These are phyloP conservation scores for Ilex asprella DNA, from an alignment of 257 asterid species.

Conservation along the genomic window DNA sequence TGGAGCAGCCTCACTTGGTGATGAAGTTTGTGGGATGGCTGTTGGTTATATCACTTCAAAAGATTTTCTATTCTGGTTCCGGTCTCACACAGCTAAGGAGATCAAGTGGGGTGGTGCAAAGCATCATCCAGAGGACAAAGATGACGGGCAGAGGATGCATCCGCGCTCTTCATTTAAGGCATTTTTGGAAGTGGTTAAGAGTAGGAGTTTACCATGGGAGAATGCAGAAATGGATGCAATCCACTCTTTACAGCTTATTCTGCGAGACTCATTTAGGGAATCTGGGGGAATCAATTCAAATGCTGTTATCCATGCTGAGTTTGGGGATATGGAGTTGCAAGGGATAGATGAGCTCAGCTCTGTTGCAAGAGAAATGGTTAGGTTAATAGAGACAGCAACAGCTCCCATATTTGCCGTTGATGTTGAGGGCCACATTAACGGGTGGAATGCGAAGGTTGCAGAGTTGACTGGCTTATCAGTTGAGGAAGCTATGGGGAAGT, in stretches of 20 bases:
- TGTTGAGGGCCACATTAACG: constrained; percentile 43
- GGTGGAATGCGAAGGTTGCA: constrained; percentile 60
- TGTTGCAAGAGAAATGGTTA: constrained; percentile 65
- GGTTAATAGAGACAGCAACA: constrained; percentile 66
- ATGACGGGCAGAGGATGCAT: constrained; percentile 78
- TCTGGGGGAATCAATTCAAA: constrained; percentile 44
- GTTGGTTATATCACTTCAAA: constrained; percentile 62
- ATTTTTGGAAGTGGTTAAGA: constrained; percentile 84
- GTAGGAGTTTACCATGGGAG: constrained; percentile 90
- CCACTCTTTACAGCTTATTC: constrained; percentile 78
- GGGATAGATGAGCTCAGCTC: constrained; percentile 54
- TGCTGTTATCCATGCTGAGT: constrained; percentile 40
- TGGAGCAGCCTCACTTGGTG: constrained; percentile 63
- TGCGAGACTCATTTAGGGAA: constrained; percentile 62
- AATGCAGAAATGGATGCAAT: constrained; percentile 88
- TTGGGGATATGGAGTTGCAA: constrained; percentile 38
- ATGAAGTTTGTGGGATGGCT: constrained; percentile 84
- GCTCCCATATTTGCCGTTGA: constrained; percentile 67
- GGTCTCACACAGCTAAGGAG: constrained; percentile 79
- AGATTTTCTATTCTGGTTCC: constrained; percentile 80
- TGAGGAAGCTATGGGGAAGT: constrained; percentile 56
- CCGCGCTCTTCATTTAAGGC: constrained; percentile 90
- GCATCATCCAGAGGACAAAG: constrained; percentile 81
- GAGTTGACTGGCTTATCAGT: constrained; percentile 50
- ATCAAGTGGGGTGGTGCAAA: constrained; percentile 93